These are phyloP conservation scores for Orbilia oligospora DNA, from an alignment of 2,329 filamentous ascomycete genomes.

Conservation along the genomic window DNA sequence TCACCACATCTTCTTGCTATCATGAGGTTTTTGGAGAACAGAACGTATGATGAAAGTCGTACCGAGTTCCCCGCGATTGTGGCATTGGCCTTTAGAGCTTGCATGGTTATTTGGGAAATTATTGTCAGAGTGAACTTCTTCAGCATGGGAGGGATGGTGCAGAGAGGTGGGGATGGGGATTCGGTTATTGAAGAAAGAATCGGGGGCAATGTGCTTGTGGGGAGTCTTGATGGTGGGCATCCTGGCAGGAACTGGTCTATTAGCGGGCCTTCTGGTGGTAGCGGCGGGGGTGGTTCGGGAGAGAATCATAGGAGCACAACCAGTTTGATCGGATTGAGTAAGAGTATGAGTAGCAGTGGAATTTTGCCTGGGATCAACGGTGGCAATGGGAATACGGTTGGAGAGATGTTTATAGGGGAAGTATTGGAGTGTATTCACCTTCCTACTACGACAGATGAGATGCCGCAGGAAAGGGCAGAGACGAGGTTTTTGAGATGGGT, in stretches of 20 bases:
- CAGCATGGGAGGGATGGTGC: slow-evolving; percentile 45
- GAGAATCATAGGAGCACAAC: slow-evolving; percentile 4
- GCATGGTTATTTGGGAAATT: slow-evolving; percentile 64
- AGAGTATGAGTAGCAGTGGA: slow-evolving; percentile 48
- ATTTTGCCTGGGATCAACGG: slow-evolving; percentile 36
- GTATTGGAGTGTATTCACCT: slow-evolving; percentile 60
- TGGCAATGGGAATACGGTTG: slow-evolving; percentile 48
- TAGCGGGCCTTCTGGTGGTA: slow-evolving; percentile 12
- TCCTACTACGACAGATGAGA: slow-evolving; percentile 61
- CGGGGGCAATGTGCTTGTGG: slow-evolving; percentile 43
- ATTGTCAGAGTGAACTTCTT: slow-evolving; percentile 62
- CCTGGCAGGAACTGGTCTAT: slow-evolving; percentile 52
- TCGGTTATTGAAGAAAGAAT: slow-evolving; percentile 39
- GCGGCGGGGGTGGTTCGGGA: slow-evolving; percentile 5
- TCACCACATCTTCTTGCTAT: slow-evolving; percentile 62
- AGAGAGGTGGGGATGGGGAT: slow-evolving; percentile 24
- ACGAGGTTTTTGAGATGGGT: slow-evolving; percentile 64
- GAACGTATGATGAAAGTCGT: slow-evolving; percentile 62
- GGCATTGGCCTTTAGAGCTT: slow-evolving; percentile 63
- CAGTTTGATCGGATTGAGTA: slow-evolving; percentile 51
- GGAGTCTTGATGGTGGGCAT: slow-evolving; percentile 41
- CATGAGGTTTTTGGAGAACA: slow-evolving; percentile 62
- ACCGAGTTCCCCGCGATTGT: slow-evolving; percentile 63
- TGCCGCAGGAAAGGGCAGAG: slow-evolving; percentile 62
- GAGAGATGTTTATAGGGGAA: slow-evolving; percentile 62